phyloP scores from a whole-genome alignment of 345 rosid species.

The Theobroma cacao region DNA sequence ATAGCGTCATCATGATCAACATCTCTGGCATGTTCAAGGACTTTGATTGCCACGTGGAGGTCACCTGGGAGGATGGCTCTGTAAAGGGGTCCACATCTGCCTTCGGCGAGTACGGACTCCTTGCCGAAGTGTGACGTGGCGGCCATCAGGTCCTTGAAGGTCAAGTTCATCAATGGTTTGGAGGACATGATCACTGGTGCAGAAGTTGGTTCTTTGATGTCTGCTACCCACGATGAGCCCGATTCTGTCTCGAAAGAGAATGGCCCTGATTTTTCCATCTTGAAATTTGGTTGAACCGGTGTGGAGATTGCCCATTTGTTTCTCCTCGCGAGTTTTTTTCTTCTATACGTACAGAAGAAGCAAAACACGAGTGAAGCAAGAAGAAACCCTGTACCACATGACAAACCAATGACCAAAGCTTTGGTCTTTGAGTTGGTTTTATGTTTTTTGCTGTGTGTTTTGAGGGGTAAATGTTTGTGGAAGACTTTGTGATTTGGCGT shows the following conservation, averaged over 20 bases:
- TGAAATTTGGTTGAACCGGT: constrained; percentile 58
- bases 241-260: constrained; percentile 89
- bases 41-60: constrained; percentile 89
- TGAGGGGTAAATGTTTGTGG: constrained; percentile 9
- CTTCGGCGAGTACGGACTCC: constrained; percentile 78
- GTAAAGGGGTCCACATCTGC: constrained; percentile 78
- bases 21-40: constrained; percentile 67
- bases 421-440: constrained; percentile 28
- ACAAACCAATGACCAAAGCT: constrained; percentile 37
- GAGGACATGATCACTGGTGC: constrained; percentile 76
- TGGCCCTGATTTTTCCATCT: constrained; percentile 87
- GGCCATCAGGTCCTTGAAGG: constrained; percentile 89
- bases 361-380: constrained; percentile 23
- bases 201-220: constrained; percentile 81
- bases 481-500: constrained; percentile 15
- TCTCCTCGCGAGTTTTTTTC: constrained; percentile 36
- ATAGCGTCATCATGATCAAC: constrained; percentile 51
- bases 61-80: constrained; percentile 84
- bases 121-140: constrained; percentile 92
- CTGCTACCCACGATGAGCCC: constrained; percentile 92
- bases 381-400: constrained; percentile 42
- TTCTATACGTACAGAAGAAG: constrained; percentile 30
- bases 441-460: constrained; percentile 16
- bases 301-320: constrained; percentile 89
- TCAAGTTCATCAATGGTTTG: constrained; percentile 84